Evolutionary conservation across 345 rosid species (phyloP).

Genomic region (Eucalyptus caleyi): DNA sequence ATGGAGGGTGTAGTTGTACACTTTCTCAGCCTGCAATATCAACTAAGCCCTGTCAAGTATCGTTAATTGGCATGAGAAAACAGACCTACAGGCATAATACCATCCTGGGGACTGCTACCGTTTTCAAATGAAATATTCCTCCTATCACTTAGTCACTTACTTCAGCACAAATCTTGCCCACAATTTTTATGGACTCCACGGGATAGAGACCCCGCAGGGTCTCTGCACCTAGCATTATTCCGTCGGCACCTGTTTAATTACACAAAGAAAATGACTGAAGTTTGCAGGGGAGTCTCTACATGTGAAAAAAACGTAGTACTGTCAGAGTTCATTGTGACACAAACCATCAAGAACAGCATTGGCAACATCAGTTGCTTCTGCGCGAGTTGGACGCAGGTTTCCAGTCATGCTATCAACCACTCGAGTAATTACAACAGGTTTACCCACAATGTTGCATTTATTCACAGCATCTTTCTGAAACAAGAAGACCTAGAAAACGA

Average conservation of each 20-base stretch:
- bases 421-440: constrained; percentile 9
- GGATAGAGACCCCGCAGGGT: constrained; percentile 10
- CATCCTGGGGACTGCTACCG: background rate
- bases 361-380: constrained; percentile 18
- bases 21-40: constrained; percentile 25
- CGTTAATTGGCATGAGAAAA: background rate
- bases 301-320: background rate
- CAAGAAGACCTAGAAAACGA: constrained; percentile 3
- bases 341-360: constrained; percentile 17
- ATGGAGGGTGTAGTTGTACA: constrained; percentile 17
- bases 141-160: background rate
- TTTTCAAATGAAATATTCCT: background rate
- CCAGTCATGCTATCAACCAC: constrained; percentile 16
- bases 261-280: background rate
- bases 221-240: constrained; percentile 11
- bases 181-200: constrained; percentile 1
- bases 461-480: constrained; percentile 2
- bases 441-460: constrained; percentile 6
- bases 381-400: constrained; percentile 11
- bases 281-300: background rate
- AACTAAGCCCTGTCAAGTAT: background rate
- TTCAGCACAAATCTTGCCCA: constrained; percentile 9
- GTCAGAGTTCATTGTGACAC: background rate
- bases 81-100: background rate
- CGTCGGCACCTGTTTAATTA: constrained; percentile 1